phyloP scores from a whole-genome alignment of 305 asterid genomes.

The Andrographis paniculata region DNA sequence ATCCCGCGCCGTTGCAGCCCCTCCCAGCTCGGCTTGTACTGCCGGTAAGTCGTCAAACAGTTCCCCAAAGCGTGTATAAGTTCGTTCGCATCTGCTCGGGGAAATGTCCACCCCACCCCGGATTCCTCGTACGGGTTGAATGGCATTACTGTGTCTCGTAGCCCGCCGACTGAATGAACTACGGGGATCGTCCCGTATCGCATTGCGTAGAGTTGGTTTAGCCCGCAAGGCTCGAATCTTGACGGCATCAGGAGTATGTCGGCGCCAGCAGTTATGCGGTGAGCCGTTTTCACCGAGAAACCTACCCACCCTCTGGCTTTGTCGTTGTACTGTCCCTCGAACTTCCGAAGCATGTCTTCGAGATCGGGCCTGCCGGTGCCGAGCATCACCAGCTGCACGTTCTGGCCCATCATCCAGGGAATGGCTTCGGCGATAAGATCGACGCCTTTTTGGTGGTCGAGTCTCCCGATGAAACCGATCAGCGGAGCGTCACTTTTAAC shows the following conservation, averaged over 20 bases:
- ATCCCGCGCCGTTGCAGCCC: conserved; percentile 85
- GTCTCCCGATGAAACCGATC: conserved; percentile 89
- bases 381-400: conserved; percentile 78
- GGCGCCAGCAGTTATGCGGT: conserved; percentile 83
- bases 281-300: conserved; percentile 76
- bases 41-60: conserved; percentile 62
- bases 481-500: conserved; percentile 52
- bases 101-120: conserved; percentile 90
- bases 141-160: conserved; percentile 79
- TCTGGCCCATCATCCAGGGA: conserved; percentile 91
- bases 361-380: conserved; percentile 88
- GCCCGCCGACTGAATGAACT: conserved; percentile 90
- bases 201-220: conserved; percentile 95
- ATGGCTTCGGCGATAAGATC: conserved; percentile 82
- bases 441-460: conserved; percentile 85
- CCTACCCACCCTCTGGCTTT: conserved; percentile 85
- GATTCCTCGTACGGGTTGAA: conserved; percentile 77
- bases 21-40: conserved; percentile 78
- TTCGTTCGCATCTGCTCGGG: conserved; percentile 43
- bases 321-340: conserved; percentile 53
- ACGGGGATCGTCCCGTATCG: conserved; percentile 83
- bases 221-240: conserved; percentile 93
- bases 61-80: conserved; percentile 67
- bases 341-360: conserved; percentile 63
- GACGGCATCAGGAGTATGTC: conserved; percentile 92